Percentiles rank a stretch among this genome's conserved stretches.
Evolutionary conservation across 495 filamentous ascomycete species (phyloP).

Genomic region (Xylaria acuta): DNA sequence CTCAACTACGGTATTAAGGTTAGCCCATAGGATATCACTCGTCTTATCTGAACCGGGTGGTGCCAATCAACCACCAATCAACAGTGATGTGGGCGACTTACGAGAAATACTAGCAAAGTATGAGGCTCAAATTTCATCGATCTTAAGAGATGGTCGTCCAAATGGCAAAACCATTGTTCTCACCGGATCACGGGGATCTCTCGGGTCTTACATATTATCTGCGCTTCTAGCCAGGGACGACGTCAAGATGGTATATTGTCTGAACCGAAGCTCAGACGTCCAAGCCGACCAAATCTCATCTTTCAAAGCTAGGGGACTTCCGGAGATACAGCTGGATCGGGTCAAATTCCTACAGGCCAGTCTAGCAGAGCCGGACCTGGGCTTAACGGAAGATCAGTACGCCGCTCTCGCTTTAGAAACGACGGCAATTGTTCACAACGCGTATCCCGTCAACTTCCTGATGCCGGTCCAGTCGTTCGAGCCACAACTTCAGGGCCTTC

Average conservation of each 20-base stretch:
- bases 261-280: conserved; percentile 10
- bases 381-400: conserved; percentile 34
- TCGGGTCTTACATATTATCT: conserved; percentile 23
- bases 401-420: conserved; percentile 20
- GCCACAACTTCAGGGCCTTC: conserved; percentile 34
- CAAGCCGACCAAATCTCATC: conserved; percentile 11
- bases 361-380: conserved; percentile 36
- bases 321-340: conserved; percentile 6
- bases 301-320: conserved; percentile 17
- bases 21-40: conserved; percentile 12
- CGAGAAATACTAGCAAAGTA: conserved; percentile 17
- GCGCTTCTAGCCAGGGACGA: conserved; percentile 15
- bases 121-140: conserved; percentile 9
- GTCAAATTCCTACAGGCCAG: conserved; percentile 27
- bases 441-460: conserved; percentile 48
- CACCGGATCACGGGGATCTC: conserved; percentile 22
- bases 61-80: background rate
- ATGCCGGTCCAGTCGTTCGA: conserved; percentile 42
- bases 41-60: conserved; percentile 2
- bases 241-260: conserved; percentile 20
- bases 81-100: background rate
- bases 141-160: background rate
- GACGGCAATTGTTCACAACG: conserved; percentile 42
- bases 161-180: conserved; percentile 12
- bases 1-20: conserved; percentile 10